Percentiles rank a stretch among this genome's conserved stretches.
Evolutionary conservation across 192 early-diverging fungal species (phyloP).

Genomic region (Linnemannia schmuckeri): DNA sequence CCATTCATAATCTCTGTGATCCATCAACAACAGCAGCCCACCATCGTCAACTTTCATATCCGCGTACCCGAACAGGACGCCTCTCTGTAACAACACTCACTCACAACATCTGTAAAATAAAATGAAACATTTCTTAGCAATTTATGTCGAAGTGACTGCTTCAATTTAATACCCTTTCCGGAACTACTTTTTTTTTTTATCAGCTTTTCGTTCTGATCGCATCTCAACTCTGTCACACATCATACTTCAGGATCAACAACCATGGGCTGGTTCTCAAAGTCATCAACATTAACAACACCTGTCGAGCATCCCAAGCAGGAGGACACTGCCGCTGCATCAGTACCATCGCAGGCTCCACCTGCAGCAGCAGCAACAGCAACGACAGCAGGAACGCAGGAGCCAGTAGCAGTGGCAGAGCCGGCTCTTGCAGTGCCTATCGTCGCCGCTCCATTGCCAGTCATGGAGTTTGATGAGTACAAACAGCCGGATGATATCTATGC

Average conservation of each 20-base stretch:
- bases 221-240: neutral
- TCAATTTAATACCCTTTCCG: neutral
- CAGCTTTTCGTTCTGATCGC: neutral
- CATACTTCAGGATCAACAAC: slow-evolving; percentile 9
- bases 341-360: neutral
- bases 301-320: neutral
- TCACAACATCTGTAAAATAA: slow-evolving; percentile 11
- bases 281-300: slow-evolving; percentile 18
- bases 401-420: neutral
- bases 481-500: slow-evolving; percentile 33
- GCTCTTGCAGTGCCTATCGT: neutral
- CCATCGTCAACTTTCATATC: slow-evolving; percentile 66
- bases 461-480: slow-evolving; percentile 47
- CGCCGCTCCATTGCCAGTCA: neutral
- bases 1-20: slow-evolving; percentile 78
- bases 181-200: neutral
- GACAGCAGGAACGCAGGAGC: neutral
- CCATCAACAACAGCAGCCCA: slow-evolving; percentile 52
- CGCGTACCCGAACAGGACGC: slow-evolving; percentile 40
- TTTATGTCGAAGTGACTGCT: neutral
- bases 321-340: neutral
- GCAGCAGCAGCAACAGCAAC: neutral
- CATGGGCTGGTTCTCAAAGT: slow-evolving; percentile 53
- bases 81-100: neutral
- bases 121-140: neutral